A percentile compares a stretch with the other conserved stretches of the same genome.
Conservation (phyloP, 2,329 filamentous ascomycete species). For the Decorospora gaudefroyi region DNA sequence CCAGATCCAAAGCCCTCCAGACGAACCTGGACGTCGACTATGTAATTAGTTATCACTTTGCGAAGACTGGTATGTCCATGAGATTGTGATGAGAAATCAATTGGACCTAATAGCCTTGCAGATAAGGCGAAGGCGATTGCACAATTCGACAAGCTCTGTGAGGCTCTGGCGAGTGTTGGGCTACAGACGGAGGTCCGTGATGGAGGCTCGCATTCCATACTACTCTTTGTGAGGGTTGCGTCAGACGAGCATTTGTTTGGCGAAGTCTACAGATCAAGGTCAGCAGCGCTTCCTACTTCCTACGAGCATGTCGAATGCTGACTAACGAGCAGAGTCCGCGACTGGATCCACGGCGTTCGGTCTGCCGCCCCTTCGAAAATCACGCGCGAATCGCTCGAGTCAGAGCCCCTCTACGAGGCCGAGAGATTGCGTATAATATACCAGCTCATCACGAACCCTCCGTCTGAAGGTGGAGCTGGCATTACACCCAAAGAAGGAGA, state of each 20-base stretch:
- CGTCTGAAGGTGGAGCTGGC: conserved; percentile 55
- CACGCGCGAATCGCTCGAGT: conserved; percentile 67
- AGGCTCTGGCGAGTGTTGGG: conserved; percentile 76
- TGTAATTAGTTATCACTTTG: conserved; percentile 79
- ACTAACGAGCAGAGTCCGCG: conserved; percentile 68
- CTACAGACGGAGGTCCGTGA: conserved; percentile 85
- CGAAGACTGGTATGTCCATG: conserved; percentile 62
- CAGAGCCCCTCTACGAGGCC: conserved; percentile 81
- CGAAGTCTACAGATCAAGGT: conserved; percentile 82
- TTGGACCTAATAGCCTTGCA: conserved; percentile 44
- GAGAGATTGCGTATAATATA: conserved; percentile 88
- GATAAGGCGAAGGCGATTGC: conserved; percentile 71
- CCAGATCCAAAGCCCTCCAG: conserved; percentile 48
- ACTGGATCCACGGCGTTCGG: conserved; percentile 91
- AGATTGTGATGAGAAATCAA: conserved; percentile 6
- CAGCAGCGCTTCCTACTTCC: conserved; percentile 10
- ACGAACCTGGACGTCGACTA: conserved; percentile 79
- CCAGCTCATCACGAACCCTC: conserved; percentile 64
- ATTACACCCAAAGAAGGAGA: conserved; percentile 57
- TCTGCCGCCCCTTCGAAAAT: conserved; percentile 75
- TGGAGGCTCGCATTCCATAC: conserved; percentile 72
- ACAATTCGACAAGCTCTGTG: conserved; percentile 76
- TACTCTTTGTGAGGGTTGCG: conserved; percentile 81
- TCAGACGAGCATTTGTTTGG: conserved; percentile 74
- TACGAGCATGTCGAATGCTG: background rate